These are phyloP conservation scores for Phytophthora constricta DNA, from an alignment of 352 stramenopile genomes.

Conservation along the genomic window DNA sequence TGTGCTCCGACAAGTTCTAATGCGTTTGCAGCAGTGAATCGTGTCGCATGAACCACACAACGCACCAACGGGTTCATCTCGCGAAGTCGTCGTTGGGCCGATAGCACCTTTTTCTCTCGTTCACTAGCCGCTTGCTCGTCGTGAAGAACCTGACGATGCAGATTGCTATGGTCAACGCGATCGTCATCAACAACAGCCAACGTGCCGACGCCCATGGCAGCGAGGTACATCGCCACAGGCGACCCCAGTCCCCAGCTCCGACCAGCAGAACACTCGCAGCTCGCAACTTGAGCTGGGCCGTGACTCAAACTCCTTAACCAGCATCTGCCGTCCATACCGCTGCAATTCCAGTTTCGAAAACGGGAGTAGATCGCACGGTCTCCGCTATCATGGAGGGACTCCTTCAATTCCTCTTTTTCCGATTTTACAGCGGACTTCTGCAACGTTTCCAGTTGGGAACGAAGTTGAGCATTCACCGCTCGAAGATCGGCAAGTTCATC, in stretches of 20 bases:
- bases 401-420: not conserved
- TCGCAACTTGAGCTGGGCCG: constrained; percentile 87
- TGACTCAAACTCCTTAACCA: constrained; percentile 92
- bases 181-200: constrained; percentile 97
- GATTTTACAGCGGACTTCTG: not conserved
- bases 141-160: constrained; percentile 97
- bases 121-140: constrained; percentile 74
- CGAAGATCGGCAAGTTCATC: constrained; percentile 32
- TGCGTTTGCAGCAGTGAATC: constrained; percentile 85
- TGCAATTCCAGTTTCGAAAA: constrained; percentile 63
- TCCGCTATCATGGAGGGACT: not conserved
- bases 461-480: constrained; percentile 38
- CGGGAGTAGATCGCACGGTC: constrained; percentile 32
- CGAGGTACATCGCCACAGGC: constrained; percentile 95
- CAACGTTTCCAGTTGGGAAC: constrained; percentile 13
- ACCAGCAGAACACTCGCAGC: constrained; percentile 90
- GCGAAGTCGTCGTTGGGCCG: constrained; percentile 61
- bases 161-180: constrained; percentile 95
- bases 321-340: constrained; percentile 96
- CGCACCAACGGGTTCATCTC: constrained; percentile 87
- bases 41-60: constrained; percentile 48
- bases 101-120: constrained; percentile 90
- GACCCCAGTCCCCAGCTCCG: constrained; percentile 96
- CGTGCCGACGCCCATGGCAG: constrained; percentile 92
- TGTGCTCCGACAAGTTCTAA: constrained; percentile 72